Base-by-base conservation (phyloP, 768 basidiomycete species). In the Leccinum obscurum region DNA sequence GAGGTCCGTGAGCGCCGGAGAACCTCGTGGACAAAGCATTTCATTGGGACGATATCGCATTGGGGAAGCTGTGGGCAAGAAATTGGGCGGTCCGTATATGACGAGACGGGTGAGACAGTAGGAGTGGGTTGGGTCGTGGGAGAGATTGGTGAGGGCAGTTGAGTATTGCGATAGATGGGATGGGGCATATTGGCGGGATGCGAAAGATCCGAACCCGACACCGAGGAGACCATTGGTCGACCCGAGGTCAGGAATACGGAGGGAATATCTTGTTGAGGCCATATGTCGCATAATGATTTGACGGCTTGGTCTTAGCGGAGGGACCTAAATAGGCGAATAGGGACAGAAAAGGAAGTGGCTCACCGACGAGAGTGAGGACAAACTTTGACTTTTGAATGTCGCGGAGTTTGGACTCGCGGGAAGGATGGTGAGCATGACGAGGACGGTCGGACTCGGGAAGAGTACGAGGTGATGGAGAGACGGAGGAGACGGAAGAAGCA, bases 11-110 rank as follows among this genome's bases (percentile, higher is more conserved):
- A 94, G 39, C 94, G 88, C 55, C 91, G 83, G 14, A 96, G 81
- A 8, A 95, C 90, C 75, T 96, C 93, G 70, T 92, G 89, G 30
- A 96, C 91, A 67, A 96, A 96, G 5, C 82, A 79, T 64, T 83
- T 87, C 63, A 92, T 81, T 8, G 89, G 87, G 8, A 85, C 76
- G 17, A 85, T 70, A 52, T 79, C 77, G 62, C 70, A 66, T 11
- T 57, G 67, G 14, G 67, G 63, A 30, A 50, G 48, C 30, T 62
- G 70, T 32, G 63, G 49, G 52, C 14, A 57, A 2, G 51, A 17
- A 6, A 58, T 49, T 60, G 58, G 64, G 41, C 66, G 72, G 22
- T 63, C n/a, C 10, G 71, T 66, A 54, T 73, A 68, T 6, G 70
- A 59, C 15, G 76, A 64, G 11, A 71, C 56, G 8, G 77, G 69